phyloP scores from a whole-genome alignment of 179 eudicot genomes.

The Silene noctiflora region DNA sequence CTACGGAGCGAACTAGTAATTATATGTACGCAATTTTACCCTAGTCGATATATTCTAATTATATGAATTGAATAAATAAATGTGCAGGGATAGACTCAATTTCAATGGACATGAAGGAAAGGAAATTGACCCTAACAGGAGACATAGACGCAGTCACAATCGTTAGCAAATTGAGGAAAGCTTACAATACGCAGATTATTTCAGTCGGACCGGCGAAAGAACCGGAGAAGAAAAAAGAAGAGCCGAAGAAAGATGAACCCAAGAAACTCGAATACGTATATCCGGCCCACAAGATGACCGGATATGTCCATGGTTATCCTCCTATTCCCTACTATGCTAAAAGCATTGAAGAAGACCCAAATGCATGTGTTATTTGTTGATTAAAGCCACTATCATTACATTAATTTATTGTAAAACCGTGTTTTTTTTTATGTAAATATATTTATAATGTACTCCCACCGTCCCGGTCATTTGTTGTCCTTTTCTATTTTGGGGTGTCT shows the following conservation, averaged over 20 bases:
- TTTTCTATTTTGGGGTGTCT: too few relatives aligned
- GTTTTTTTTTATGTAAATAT: too few relatives aligned
- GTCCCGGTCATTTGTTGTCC: too few relatives aligned
- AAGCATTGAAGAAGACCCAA: slow-evolving; percentile 23
- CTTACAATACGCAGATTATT: slow-evolving; percentile 21
- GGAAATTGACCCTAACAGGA: slow-evolving; percentile 27
- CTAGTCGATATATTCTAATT: neutral
- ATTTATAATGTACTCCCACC: too few relatives aligned
- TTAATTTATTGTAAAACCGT: too few relatives aligned
- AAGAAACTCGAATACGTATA: slow-evolving; percentile 4
- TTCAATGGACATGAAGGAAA: slow-evolving; percentile 30
- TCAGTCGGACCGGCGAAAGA: slow-evolving; percentile 30
- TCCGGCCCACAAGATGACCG: neutral
- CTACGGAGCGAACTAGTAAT: too few relatives aligned
- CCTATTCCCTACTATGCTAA: neutral
- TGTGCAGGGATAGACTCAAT: slow-evolving; percentile 30
- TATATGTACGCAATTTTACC: too few relatives aligned
- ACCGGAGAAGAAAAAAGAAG: slow-evolving; percentile 30
- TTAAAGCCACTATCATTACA: neutral
- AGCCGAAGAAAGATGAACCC: slow-evolving; percentile 24
- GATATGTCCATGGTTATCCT: neutral
- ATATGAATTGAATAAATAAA: neutral
- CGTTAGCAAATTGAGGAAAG: slow-evolving; percentile 25
- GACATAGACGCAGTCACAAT: slow-evolving; percentile 21
- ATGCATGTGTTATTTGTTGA: slow-evolving; percentile 24